A percentile compares a stretch with the other conserved stretches of the same genome.
Conservation (phyloP, 2,329 filamentous ascomycete genomes). For the Trichoderma sp. region DNA sequence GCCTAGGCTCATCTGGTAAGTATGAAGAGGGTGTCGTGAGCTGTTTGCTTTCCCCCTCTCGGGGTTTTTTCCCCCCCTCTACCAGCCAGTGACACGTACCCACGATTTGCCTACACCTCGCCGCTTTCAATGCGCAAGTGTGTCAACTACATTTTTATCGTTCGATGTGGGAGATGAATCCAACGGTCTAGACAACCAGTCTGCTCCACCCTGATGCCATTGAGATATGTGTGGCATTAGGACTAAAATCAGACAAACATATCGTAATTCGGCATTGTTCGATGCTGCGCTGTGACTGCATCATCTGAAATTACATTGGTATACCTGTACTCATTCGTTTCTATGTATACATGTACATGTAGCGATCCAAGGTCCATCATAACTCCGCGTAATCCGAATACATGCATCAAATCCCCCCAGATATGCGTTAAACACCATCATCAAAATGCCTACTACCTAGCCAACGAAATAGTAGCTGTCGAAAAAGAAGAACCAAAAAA, state of each 20-base stretch:
- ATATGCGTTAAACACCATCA: background rate
- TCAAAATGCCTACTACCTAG: background rate
- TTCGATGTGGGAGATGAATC: slow-evolving; percentile 63
- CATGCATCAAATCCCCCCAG: background rate
- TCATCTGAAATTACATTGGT: background rate
- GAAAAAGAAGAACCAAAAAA: background rate
- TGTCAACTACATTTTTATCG: slow-evolving; percentile 56
- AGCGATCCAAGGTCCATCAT: background rate
- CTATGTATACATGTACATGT: background rate
- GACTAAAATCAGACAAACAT: slow-evolving; percentile 64
- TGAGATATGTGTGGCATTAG: slow-evolving; percentile 53
- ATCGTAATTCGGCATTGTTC: slow-evolving; percentile 16
- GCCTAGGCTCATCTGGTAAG: background rate
- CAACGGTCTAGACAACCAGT: slow-evolving; percentile 65
- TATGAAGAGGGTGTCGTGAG: background rate
- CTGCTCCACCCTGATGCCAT: slow-evolving; percentile 63
- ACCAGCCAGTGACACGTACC: slow-evolving; percentile 27
- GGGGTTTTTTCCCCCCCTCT: background rate
- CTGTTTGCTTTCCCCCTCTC: background rate
- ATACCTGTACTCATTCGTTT: background rate
- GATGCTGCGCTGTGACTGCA: background rate
- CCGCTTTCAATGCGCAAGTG: slow-evolving; percentile 54
- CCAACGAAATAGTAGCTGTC: background rate
- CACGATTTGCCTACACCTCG: slow-evolving; percentile 62
- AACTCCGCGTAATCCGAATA: background rate